Evolutionary conservation across 1,284 basidiomycete genomes (phyloP).

Genomic region (Ceratobasidium sp.): DNA sequence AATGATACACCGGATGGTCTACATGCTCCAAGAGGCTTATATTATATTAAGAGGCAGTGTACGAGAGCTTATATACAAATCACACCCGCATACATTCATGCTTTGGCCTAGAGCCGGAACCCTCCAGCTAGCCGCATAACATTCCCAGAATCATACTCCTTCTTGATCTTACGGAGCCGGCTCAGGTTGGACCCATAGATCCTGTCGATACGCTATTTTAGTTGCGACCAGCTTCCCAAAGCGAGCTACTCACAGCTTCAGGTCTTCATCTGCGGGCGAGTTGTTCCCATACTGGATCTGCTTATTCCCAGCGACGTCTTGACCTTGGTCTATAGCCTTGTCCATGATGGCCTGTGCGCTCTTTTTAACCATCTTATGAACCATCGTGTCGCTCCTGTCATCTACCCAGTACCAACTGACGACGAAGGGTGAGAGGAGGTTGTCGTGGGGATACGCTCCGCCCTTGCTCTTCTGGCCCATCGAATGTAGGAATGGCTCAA

Average conservation of each 20-base stretch:
- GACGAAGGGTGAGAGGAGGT: conserved; percentile 57
- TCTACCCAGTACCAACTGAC: conserved; percentile 58
- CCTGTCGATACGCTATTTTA: conserved; percentile 49
- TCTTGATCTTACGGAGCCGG: conserved; percentile 54
- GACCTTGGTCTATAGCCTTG: conserved; percentile 55
- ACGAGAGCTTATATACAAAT: too few species aligned
- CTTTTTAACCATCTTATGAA: conserved; percentile 53
- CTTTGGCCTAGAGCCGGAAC: conserved; percentile 45
- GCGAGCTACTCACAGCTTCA: not conserved
- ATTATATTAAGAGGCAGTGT: too few species aligned
- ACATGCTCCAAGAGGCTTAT: too few species aligned
- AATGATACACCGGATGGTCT: too few species aligned
- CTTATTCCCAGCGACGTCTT: conserved; percentile 52
- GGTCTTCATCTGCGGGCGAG: conserved; percentile 46
- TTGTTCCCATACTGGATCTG: conserved; percentile 60
- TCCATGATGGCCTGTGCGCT: conserved; percentile 53
- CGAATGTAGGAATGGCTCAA: conserved; percentile 62
- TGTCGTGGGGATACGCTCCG: conserved; percentile 49
- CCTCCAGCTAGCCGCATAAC: conserved; percentile 67
- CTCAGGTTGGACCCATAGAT: conserved; percentile 60
- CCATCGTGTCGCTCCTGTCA: conserved; percentile 50
- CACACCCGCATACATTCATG: too few species aligned
- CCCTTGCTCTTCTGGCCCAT: conserved; percentile 54
- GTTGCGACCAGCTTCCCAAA: too few species aligned
- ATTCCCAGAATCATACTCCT: conserved; percentile 56